Conservation (phyloP, 129 eudicot species). For the Smallanthus sonchifolius region DNA sequence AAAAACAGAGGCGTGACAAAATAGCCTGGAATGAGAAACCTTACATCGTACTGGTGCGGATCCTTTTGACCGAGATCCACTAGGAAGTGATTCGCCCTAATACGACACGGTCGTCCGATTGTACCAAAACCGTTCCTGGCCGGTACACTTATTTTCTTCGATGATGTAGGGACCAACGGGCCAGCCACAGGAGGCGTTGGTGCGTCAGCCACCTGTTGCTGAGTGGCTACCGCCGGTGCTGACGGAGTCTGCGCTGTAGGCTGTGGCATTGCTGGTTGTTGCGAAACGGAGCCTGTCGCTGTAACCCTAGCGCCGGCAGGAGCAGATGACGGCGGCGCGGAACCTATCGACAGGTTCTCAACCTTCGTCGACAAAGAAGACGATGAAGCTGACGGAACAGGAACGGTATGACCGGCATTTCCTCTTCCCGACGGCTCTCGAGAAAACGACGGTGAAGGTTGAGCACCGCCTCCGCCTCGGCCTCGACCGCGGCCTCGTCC, state of each 20-base stretch:
- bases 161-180: conserved; percentile 35
- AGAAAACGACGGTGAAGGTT: not conserved
- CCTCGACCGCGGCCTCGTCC: conserved; percentile 35
- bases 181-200: not conserved
- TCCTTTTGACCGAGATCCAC: conserved; percentile 52
- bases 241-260: not conserved
- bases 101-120: conserved; percentile 32
- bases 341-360: not conserved
- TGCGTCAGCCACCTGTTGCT: conserved; percentile 6
- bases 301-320: conserved; percentile 4
- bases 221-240: not conserved
- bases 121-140: conserved; percentile 51
- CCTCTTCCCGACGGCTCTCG: conserved; percentile 13
- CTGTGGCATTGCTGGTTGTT: conserved; percentile 15
- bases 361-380: not conserved
- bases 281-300: not conserved
- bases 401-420: not conserved
- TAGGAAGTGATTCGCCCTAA: conserved; percentile 73
- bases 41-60: conserved; percentile 72
- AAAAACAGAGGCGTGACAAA: not conserved
- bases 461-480: conserved; percentile 27
- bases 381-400: not conserved
- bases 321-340: conserved; percentile 9
- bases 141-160: conserved; percentile 37
- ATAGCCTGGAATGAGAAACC: not conserved